phyloP scores from a whole-genome alignment of 306 rosid species.

The Quercus agrifolia region DNA sequence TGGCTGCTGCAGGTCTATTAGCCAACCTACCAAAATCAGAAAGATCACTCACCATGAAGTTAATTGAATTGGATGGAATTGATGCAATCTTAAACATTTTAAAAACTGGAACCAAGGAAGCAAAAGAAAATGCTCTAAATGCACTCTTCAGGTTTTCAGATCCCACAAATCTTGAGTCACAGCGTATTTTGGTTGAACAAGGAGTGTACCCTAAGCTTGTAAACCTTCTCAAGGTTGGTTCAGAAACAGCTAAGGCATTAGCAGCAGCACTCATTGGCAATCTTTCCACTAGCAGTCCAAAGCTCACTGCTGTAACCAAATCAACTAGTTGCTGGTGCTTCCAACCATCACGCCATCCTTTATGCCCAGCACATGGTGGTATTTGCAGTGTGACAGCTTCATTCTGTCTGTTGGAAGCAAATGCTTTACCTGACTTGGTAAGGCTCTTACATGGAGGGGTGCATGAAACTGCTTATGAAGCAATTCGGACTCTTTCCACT shows the following conservation, averaged over 20 bases:
- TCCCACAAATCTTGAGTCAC: conserved; percentile 62
- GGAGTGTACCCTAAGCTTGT: conserved; percentile 77
- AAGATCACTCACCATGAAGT: conserved; percentile 46
- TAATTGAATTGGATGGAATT: conserved; percentile 64
- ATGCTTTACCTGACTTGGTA: conserved; percentile 68
- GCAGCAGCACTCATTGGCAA: conserved; percentile 85
- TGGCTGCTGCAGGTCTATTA: conserved; percentile 84
- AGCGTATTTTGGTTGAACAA: conserved; percentile 51
- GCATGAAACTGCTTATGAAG: conserved; percentile 69
- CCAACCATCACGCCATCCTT: conserved; percentile 31
- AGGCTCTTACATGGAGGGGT: conserved; percentile 55
- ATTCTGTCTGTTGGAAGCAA: conserved; percentile 67
- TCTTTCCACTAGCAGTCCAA: conserved; percentile 68
- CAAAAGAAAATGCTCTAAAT: conserved; percentile 80
- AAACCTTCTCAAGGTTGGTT: conserved; percentile 44
- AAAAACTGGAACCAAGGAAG: conserved; percentile 57
- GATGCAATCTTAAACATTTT: conserved; percentile 65
- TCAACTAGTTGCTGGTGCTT: conserved; percentile 54
- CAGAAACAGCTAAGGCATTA: conserved; percentile 75
- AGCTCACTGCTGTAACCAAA: conserved; percentile 39
- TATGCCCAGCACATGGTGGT: conserved; percentile 61
- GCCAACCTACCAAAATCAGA: conserved; percentile 83
- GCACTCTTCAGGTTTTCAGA: conserved; percentile 90
- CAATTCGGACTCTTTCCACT: conserved; percentile 74
- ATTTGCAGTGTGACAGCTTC: conserved; percentile 48